Conservation (phyloP, 768 basidiomycete species). For the Tricholoma hemisulphureum region DNA sequence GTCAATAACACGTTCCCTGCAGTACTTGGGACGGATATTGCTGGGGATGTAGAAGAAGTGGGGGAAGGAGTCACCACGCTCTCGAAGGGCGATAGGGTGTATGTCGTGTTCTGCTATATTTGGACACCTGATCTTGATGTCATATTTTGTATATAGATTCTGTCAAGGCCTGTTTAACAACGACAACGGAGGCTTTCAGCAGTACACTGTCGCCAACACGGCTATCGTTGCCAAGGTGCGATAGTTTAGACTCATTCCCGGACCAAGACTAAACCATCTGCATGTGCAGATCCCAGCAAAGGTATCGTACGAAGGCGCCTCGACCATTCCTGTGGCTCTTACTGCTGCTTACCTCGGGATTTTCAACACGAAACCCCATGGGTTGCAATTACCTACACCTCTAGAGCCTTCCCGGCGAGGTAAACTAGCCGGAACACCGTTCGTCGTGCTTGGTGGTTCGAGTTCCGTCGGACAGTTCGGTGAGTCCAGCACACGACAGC, state of each 20-base stretch:
- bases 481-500: slow-evolving; percentile 5
- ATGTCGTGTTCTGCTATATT: slow-evolving; percentile 17
- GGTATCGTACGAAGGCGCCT: slow-evolving; percentile 37
- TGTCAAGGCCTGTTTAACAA: slow-evolving; percentile 9
- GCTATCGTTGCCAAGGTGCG: slow-evolving; percentile 16
- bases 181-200: slow-evolving; percentile 23
- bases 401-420: slow-evolving; percentile 19
- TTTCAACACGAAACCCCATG: slow-evolving; percentile 24
- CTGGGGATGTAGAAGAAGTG: slow-evolving; percentile 50
- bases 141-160: slow-evolving; percentile 1
- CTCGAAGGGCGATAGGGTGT: slow-evolving; percentile 55
- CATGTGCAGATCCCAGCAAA: slow-evolving; percentile 23
- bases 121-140: not conserved
- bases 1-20: slow-evolving; percentile 26
- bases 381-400: slow-evolving; percentile 17
- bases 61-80: slow-evolving; percentile 52
- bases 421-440: slow-evolving; percentile 26
- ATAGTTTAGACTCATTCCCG: slow-evolving; percentile 22
- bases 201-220: slow-evolving; percentile 24
- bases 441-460: slow-evolving; percentile 27
- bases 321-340: slow-evolving; percentile 35
- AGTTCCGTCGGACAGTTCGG: slow-evolving; percentile 26
- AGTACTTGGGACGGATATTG: slow-evolving; percentile 47
- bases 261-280: not conserved
- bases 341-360: slow-evolving; percentile 35